Conservation (phyloP, 2,329 filamentous ascomycete genomes). For the Venturia asperata region DNA sequence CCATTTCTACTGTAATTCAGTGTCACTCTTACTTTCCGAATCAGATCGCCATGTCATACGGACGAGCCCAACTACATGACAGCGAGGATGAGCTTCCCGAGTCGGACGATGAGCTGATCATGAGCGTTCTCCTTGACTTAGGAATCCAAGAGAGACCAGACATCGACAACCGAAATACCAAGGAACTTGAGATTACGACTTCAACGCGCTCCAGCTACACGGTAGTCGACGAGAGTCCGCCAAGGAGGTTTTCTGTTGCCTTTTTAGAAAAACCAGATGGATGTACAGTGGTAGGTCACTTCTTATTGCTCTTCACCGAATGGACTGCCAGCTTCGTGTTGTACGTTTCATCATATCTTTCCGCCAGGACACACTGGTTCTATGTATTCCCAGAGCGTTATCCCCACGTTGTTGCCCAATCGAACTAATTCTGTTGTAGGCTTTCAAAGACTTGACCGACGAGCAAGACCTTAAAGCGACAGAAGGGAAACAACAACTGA, state of each 20-base stretch:
- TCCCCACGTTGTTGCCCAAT: background rate
- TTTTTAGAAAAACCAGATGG: background rate
- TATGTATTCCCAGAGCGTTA: background rate
- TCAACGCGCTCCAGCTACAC: background rate
- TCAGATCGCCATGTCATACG: background rate
- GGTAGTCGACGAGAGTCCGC: background rate
- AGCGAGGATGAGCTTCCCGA: slow-evolving; percentile 1
- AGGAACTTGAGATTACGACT: too few relatives aligned
- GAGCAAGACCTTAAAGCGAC: background rate
- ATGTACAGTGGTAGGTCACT: background rate
- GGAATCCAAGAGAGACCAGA: slow-evolving; percentile 6
- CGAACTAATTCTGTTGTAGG: background rate
- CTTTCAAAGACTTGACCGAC: background rate
- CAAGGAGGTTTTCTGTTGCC: background rate
- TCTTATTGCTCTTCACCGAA: background rate
- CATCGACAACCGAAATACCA: background rate
- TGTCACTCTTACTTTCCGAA: background rate
- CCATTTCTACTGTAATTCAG: background rate
- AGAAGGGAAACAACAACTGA: background rate
- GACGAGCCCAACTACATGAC: background rate
- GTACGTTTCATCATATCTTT: background rate
- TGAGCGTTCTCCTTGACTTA: background rate
- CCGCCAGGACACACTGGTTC: background rate
- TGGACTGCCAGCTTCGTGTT: too few relatives aligned
- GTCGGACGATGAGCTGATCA: slow-evolving; percentile 1